A percentile compares a stretch with the other conserved stretches of the same genome.
Conservation (phyloP, 2,329 filamentous ascomycete genomes). For the Pestalotiopsis fici region DNA sequence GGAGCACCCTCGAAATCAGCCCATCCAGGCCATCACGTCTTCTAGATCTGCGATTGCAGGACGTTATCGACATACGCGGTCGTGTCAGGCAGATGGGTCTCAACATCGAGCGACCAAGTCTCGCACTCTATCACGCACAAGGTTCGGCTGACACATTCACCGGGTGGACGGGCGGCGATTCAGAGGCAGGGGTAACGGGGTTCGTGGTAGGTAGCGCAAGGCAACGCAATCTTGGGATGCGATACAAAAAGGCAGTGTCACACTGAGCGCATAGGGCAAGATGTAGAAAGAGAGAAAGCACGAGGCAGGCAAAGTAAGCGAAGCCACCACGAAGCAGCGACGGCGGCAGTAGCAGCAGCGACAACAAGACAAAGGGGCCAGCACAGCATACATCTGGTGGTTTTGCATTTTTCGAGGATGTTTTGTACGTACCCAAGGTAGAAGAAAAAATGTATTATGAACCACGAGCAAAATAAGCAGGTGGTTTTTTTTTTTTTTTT, state of each 20-base stretch:
- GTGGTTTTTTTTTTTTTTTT: background rate
- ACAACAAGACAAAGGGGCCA: background rate
- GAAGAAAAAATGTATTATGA: background rate
- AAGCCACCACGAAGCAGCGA: background rate
- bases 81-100: slow-evolving; percentile 8
- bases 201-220: slow-evolving; percentile 4
- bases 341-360: background rate
- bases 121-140: slow-evolving; percentile 7
- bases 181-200: slow-evolving; percentile 4
- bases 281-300: background rate
- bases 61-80: background rate
- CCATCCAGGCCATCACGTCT: background rate
- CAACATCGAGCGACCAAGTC: slow-evolving; percentile 3
- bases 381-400: background rate
- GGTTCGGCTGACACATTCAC: slow-evolving; percentile 2
- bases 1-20: background rate
- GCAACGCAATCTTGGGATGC: background rate
- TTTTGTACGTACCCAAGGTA: background rate
- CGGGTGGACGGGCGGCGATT: background rate
- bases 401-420: background rate
- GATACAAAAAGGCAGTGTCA: slow-evolving; percentile 1
- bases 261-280: background rate
- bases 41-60: background rate
- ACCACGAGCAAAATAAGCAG: background rate
- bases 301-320: background rate